Percentiles rank a stretch among this genome's conserved stretches.
phyloP scores from a whole-genome alignment of 257 asterid genomes.

The Solanum megistacrolobum region DNA sequence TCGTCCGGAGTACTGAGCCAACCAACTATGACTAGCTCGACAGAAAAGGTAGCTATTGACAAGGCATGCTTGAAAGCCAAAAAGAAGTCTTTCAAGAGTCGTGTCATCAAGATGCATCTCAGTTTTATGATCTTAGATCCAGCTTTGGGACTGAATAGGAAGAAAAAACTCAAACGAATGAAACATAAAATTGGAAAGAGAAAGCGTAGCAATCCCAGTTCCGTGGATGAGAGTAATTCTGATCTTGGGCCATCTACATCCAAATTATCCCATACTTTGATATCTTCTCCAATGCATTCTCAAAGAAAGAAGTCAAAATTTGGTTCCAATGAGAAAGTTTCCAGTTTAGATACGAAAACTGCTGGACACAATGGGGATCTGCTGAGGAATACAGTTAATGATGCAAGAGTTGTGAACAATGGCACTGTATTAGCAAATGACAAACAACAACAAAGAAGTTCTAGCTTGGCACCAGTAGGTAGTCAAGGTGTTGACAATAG shows the following conservation, averaged over 20 bases:
- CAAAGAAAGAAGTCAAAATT: slow-evolving; percentile 9
- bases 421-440: slow-evolving; percentile 21
- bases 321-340: slow-evolving; percentile 16
- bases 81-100: slow-evolving; percentile 35
- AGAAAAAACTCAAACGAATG: slow-evolving; percentile 30
- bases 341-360: slow-evolving; percentile 11
- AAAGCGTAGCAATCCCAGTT: slow-evolving; percentile 7
- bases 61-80: slow-evolving; percentile 19
- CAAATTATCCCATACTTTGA: slow-evolving; percentile 11
- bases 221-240: slow-evolving; percentile 16
- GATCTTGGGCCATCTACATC: slow-evolving; percentile 32
- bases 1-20: not conserved
- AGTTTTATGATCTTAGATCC: slow-evolving; percentile 60
- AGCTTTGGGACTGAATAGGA: slow-evolving; percentile 32
- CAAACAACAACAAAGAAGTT: slow-evolving; percentile 10
- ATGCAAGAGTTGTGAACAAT: slow-evolving; percentile 23
- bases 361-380: slow-evolving; percentile 1
- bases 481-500: slow-evolving; percentile 9
- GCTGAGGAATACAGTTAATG: slow-evolving; percentile 11
- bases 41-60: slow-evolving; percentile 6
- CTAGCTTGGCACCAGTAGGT: not conserved
- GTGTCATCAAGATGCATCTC: slow-evolving; percentile 22
- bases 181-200: slow-evolving; percentile 11
- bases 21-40: not conserved
- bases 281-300: not conserved